Conservation (phyloP, 225 moss, liverwort and hornwort species). For the Antitrichia curtipendula region DNA sequence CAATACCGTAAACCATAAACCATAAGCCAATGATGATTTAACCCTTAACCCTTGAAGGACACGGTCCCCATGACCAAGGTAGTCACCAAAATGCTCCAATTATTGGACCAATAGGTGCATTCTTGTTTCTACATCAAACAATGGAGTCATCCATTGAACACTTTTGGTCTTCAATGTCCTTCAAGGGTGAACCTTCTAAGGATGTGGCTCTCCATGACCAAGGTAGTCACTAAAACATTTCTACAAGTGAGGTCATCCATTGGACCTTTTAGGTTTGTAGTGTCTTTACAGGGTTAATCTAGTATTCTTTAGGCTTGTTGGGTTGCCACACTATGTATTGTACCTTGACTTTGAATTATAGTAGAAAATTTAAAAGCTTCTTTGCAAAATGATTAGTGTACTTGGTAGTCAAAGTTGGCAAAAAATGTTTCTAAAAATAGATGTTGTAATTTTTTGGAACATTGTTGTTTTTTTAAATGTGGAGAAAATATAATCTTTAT, state of each 20-base stretch:
- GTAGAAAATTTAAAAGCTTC: neutral
- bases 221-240: neutral
- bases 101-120: too few relatives aligned
- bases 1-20: neutral
- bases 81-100: neutral
- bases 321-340: neutral
- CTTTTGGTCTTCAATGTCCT: too few relatives aligned
- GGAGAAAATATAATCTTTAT: accelerated
- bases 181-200: too few relatives aligned
- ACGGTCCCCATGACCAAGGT: neutral
- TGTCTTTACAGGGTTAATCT: accelerated
- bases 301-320: neutral
- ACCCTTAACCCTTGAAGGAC: too few relatives aligned
- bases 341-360: neutral
- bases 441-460: accelerated
- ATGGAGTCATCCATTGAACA: too few relatives aligned
- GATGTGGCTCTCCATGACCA: neutral
- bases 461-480: too few relatives aligned
- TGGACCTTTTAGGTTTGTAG: neutral
- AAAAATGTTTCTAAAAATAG: neutral
- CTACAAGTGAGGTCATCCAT: neutral
- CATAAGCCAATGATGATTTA: neutral
- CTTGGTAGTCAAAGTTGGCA: accelerated
- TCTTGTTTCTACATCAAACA: too few relatives aligned
- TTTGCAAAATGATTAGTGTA: neutral